Evolutionary conservation across 169 alveolate species (phyloP).

Genomic region (Plasmodium reichenowi): DNA sequence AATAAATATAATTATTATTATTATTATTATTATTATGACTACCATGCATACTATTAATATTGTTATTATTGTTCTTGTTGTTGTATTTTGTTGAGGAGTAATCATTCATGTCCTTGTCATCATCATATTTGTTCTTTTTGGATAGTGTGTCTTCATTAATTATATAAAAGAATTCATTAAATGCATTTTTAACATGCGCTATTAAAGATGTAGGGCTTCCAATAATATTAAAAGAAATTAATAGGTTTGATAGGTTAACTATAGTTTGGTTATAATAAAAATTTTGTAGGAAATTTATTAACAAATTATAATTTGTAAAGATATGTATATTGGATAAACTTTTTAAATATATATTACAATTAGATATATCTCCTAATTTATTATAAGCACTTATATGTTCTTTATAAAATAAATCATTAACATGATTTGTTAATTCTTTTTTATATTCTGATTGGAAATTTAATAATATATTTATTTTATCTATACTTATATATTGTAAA

Average conservation of each 20-base stretch:
- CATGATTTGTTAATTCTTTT: conserved; percentile 35
- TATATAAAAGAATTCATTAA: conserved; percentile 27
- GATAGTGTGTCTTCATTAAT: conserved; percentile 9
- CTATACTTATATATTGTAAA: conserved; percentile 47
- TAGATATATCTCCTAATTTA: conserved; percentile 57
- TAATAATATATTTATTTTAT: conserved; percentile 40
- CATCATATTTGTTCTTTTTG: neutral
- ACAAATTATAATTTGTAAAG: conserved; percentile 21
- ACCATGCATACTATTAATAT: too few species aligned
- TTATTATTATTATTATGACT: too few species aligned
- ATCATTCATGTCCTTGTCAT: neutral
- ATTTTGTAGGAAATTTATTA: conserved; percentile 19
- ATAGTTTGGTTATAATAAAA: conserved; percentile 52
- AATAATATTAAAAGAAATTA: conserved; percentile 52
- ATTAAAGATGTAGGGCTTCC: conserved; percentile 61
- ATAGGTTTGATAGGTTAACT: conserved; percentile 33
- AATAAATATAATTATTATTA: too few species aligned
- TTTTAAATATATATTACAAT: conserved; percentile 39
- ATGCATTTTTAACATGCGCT: conserved; percentile 61
- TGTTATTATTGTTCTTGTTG: too few species aligned
- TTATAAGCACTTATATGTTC: conserved; percentile 67
- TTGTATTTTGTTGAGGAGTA: neutral
- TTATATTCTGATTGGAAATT: conserved; percentile 62
- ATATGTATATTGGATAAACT: conserved; percentile 52
- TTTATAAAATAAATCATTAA: conserved; percentile 30